Evolutionary conservation across 192 early-diverging fungal genomes (phyloP).

Genomic region (Gaertneriomyces semiglobifer): DNA sequence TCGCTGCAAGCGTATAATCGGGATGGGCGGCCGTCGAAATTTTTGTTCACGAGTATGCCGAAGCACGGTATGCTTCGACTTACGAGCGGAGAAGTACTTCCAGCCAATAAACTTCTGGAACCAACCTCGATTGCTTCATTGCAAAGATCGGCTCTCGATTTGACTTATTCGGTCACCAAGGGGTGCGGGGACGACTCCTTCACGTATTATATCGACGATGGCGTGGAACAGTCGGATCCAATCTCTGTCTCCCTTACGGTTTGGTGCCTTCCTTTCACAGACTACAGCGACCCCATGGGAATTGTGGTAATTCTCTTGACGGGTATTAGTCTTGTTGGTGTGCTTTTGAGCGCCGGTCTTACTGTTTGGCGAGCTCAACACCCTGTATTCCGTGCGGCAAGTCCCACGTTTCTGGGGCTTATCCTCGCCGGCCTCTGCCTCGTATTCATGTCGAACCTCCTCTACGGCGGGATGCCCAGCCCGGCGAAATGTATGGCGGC

Average conservation of each 20-base stretch:
- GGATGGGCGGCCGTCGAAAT: not conserved
- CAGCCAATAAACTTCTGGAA: not conserved
- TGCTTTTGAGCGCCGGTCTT: not conserved
- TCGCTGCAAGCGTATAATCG: not conserved
- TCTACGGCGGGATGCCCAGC: not conserved
- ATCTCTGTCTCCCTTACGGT: not conserved
- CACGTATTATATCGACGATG: not conserved
- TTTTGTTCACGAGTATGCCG: not conserved
- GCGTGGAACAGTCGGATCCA: not conserved
- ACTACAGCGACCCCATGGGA: conserved; percentile 1
- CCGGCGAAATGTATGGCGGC: not conserved
- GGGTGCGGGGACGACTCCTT: not conserved
- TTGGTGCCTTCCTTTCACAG: not conserved
- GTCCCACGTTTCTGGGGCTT: not conserved
- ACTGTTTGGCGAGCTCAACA: not conserved
- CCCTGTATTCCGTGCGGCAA: not conserved
- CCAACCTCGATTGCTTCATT: not conserved
- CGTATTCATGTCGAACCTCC: conserved; percentile 2
- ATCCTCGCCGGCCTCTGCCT: not conserved
- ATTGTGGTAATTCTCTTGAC: not conserved
- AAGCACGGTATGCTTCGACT: not conserved
- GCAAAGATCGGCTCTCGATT: not conserved
- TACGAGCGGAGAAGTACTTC: not conserved
- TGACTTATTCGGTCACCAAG: not conserved
- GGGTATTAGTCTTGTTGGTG: not conserved